Percentiles rank a stretch among this genome's conserved stretches.
Conservation (phyloP, 495 filamentous ascomycete genomes). For the Penicillium samsonianum region DNA sequence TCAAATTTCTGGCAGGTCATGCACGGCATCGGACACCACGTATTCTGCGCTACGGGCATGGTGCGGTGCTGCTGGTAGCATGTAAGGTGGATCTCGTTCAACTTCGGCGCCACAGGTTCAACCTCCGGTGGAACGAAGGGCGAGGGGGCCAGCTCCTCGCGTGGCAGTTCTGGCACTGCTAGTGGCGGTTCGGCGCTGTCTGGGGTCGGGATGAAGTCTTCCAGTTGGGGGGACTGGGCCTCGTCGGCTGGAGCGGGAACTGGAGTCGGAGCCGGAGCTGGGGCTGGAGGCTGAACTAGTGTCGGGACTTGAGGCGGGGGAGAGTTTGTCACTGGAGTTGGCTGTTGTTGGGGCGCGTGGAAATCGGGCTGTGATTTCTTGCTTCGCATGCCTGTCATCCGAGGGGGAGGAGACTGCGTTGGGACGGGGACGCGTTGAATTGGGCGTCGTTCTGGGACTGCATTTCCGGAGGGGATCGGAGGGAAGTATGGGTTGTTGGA, state of each 20-base stretch:
- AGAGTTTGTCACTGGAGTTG: slow-evolving; percentile 2
- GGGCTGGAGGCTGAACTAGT: neutral
- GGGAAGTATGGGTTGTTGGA: slow-evolving; percentile 17
- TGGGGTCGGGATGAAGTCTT: slow-evolving; percentile 44
- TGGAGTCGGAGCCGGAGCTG: neutral
- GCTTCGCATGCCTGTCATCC: slow-evolving; percentile 9
- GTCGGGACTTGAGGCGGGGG: neutral
- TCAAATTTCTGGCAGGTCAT: slow-evolving; percentile 52
- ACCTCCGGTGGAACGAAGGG: slow-evolving; percentile 35
- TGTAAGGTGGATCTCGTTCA: slow-evolving; percentile 43
- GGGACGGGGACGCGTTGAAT: slow-evolving; percentile 11
- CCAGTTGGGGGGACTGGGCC: slow-evolving; percentile 28
- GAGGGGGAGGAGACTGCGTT: slow-evolving; percentile 5
- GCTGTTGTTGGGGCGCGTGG: neutral
- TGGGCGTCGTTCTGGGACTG: slow-evolving; percentile 9
- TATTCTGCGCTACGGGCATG: slow-evolving; percentile 46
- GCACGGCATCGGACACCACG: slow-evolving; percentile 50
- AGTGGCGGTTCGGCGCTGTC: slow-evolving; percentile 32
- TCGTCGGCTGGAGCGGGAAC: slow-evolving; percentile 11
- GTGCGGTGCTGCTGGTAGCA: slow-evolving; percentile 51
- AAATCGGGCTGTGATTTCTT: slow-evolving; percentile 10
- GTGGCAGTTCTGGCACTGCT: slow-evolving; percentile 21
- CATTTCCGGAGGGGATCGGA: neutral
- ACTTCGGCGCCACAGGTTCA: slow-evolving; percentile 39
- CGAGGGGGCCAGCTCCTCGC: slow-evolving; percentile 30